Base-by-base conservation (phyloP, 768 basidiomycete genomes). In the Suillus cothurnatus region DNA sequence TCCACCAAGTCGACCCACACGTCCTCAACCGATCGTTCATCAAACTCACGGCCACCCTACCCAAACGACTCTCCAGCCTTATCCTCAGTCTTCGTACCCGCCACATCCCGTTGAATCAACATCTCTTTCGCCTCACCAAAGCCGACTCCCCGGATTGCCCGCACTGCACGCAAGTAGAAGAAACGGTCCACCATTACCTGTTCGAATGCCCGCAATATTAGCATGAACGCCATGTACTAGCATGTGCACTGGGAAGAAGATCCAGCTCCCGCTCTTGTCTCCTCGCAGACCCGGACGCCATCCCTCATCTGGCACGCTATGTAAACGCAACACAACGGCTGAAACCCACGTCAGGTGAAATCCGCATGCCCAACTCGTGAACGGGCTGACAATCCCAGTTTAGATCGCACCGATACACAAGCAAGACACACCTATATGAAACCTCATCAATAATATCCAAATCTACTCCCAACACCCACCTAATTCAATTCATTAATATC, bases 1-100 rank as follows among this genome's bases (percentile, higher is more conserved):
- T 11, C 19, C n/a, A 47, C 0, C 2, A 47, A 3, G 12, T 47
- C 4, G n/a, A 47, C n/a, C 45, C 45, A 2, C 7, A 4, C 5
- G 12, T 12, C 4, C 39, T 50, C 6, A 23, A 50, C 0, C 9
- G 23, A 0, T 57, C 32, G 0, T 60, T 63, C 31, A 14, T 36
- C 26, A 70, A 67, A 60, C 34, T 63, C 0, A 63, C 64, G 3
- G 32, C 59, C 8, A 19, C 38, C 1, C 36, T 75, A 4, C 56
- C 65, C 0, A 52, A 70, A 41, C 64, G 62, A 21, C 60, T 72
- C 9, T 64, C 71, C 8, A 69, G 72, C 45, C 45, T 79, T 6
- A 49, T 81, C 0, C 65, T 70, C 1, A 77, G 79, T 59, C 70
- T 81, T 19, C 45, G 72, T 2, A 74, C 74, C 1, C 75, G 72